These are phyloP conservation scores for Parastagonospora nodorum DNA, from an alignment of 2,329 filamentous ascomycete genomes.

Conservation along the genomic window DNA sequence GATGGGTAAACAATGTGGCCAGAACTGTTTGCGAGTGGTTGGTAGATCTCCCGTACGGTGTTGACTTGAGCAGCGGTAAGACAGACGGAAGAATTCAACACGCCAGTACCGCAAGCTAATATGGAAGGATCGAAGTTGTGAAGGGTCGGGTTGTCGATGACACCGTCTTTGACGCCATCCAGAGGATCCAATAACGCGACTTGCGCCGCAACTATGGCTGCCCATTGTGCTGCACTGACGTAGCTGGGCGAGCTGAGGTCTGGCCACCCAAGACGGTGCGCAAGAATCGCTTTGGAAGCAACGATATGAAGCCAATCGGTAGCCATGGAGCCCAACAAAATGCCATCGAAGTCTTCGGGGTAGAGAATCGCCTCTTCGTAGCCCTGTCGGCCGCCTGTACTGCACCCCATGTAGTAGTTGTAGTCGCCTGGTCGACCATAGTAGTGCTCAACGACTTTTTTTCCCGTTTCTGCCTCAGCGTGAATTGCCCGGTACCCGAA, in stretches of 20 bases:
- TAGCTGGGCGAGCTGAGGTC: constrained; percentile 15
- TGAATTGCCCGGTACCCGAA: constrained; percentile 51
- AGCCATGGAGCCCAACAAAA: constrained; percentile 34
- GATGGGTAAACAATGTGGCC: constrained; percentile 53
- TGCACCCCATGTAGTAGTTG: constrained; percentile 37
- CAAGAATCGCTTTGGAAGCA: constrained; percentile 39
- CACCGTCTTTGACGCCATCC: constrained; percentile 35
- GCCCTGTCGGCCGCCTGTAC: constrained; percentile 36
- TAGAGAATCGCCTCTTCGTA: constrained; percentile 26
- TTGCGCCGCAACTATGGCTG: constrained; percentile 45
- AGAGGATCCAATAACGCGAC: constrained; percentile 48
- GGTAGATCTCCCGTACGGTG: constrained; percentile 49
- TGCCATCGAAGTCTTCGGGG: constrained; percentile 36
- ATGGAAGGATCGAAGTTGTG: constrained; percentile 22
- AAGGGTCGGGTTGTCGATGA: constrained; percentile 21
- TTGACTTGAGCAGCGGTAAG: constrained; percentile 16
- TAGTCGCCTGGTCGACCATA: constrained; percentile 47
- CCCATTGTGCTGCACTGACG: constrained; percentile 19
- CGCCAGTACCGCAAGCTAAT: constrained; percentile 21
- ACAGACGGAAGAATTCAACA: constrained; percentile 11
- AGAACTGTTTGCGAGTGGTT: constrained; percentile 46
- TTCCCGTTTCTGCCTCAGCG: constrained; percentile 34
- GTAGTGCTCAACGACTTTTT: constrained; percentile 45
- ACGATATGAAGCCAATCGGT: constrained; percentile 34
- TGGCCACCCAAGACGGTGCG: constrained; percentile 47